Conservation (phyloP, 495 filamentous ascomycete species). For the Extremus antarcticus region DNA sequence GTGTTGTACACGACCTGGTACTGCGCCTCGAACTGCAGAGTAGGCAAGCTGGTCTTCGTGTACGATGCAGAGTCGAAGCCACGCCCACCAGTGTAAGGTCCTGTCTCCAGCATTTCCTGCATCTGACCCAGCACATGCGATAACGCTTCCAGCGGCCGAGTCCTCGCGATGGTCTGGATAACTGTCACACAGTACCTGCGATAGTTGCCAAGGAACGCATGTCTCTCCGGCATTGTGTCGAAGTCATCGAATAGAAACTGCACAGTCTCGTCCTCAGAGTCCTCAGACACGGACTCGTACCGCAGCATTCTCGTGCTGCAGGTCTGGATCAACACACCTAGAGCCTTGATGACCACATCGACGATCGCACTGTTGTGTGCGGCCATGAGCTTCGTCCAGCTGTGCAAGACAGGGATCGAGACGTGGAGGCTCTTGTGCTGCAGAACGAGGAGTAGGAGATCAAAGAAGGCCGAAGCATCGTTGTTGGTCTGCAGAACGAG, state of each 20-base stretch:
- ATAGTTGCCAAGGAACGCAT: constrained; percentile 97
- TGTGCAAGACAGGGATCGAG: constrained; percentile 83
- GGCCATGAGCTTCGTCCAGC: constrained; percentile 70
- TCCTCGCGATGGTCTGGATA: constrained; percentile 71
- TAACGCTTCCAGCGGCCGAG: constrained; percentile 72
- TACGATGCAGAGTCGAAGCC: constrained; percentile 65
- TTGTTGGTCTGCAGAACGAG: constrained; percentile 46
- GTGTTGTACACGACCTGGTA: constrained; percentile 85
- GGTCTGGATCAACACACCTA: constrained; percentile 65
- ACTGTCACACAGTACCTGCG: constrained; percentile 76
- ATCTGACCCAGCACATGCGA: constrained; percentile 71
- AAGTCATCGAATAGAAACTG: constrained; percentile 83
- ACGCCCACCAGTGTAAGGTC: constrained; percentile 57
- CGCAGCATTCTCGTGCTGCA: constrained; percentile 67
- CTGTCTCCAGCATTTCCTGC: constrained; percentile 55
- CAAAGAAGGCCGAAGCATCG: constrained; percentile 66
- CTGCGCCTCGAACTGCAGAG: constrained; percentile 77
- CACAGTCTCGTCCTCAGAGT: constrained; percentile 67
- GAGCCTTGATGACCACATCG: constrained; percentile 55
- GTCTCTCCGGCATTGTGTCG: constrained; percentile 85
- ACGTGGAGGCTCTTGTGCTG: constrained; percentile 80
- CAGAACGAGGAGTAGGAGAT: constrained; percentile 65
- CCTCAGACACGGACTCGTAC: constrained; percentile 74
- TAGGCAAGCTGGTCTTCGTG: constrained; percentile 63
- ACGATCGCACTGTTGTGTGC: constrained; percentile 53